phyloP scores from a whole-genome alignment of 352 stramenopile genomes.

The Phytophthora quininea region DNA sequence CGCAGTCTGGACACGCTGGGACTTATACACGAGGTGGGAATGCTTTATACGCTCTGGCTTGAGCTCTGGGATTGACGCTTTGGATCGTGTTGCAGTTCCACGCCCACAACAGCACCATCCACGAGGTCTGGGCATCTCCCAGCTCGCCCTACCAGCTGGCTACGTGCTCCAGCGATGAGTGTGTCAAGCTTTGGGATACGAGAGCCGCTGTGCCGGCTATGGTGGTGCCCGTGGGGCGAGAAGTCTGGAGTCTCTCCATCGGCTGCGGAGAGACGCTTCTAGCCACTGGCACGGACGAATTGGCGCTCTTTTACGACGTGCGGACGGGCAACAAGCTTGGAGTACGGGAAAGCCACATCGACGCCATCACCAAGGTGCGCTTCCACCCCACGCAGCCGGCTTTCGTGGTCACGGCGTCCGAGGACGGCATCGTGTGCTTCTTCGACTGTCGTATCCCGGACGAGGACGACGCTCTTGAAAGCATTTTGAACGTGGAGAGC shows the following conservation, averaged over 20 bases:
- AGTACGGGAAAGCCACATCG: conserved; percentile 91
- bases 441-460: conserved; percentile 86
- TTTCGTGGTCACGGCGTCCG: conserved; percentile 89
- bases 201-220: conserved; percentile 60
- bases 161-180: conserved; percentile 86
- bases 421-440: conserved; percentile 92
- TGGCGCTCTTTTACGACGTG: conserved; percentile 85
- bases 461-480: conserved; percentile 90
- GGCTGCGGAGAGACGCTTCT: conserved; percentile 80
- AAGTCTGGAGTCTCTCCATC: conserved; percentile 85
- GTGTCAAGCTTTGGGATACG: conserved; percentile 88
- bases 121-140: conserved; percentile 81
- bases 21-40: conserved; percentile 67
- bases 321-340: conserved; percentile 72
- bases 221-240: conserved; percentile 62
- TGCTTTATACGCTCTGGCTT: neutral
- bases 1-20: conserved; percentile 71
- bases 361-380: conserved; percentile 87
- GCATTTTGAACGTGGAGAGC: conserved; percentile 91
- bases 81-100: conserved; percentile 46
- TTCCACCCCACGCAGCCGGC: conserved; percentile 82
- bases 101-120: conserved; percentile 79
- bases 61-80: too few species aligned
- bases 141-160: conserved; percentile 68
- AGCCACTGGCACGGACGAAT: conserved; percentile 74